Conservation (phyloP, 164 flowering plant species). For the Magnolia kwangsiensis region DNA sequence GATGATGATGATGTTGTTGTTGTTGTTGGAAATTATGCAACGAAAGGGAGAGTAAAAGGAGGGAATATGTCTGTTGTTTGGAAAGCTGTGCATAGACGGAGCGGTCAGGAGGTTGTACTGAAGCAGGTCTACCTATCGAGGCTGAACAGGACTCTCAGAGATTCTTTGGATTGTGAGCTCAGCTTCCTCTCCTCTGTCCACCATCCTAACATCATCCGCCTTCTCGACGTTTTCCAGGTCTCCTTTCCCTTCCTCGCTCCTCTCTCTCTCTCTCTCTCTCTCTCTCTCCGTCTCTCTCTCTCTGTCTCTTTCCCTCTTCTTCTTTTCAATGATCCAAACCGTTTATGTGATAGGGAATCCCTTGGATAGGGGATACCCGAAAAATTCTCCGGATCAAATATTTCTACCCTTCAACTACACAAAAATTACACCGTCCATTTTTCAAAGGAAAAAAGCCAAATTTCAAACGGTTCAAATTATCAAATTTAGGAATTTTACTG, state of each 20-base stretch:
- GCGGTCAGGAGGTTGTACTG: constrained; percentile 46
- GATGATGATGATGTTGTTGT: background rate
- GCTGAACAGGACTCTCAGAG: constrained; percentile 40
- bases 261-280: background rate
- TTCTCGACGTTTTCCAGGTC: constrained; percentile 48
- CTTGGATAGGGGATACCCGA: no score
- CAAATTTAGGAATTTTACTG: no score
- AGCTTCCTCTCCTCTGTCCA: constrained; percentile 49
- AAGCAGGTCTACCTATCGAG: constrained; percentile 49
- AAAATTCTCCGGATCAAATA: no score
- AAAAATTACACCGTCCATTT: no score
- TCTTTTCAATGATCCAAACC: background rate
- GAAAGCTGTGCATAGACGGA: constrained; percentile 41
- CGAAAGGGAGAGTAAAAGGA: constrained; percentile 33
- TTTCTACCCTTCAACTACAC: no score
- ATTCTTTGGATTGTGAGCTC: constrained; percentile 58
- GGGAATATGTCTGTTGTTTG: constrained; percentile 43
- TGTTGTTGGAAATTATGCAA: constrained; percentile 28
- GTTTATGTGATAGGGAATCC: no score
- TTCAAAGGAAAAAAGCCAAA: no score
- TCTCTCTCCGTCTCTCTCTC: no score
- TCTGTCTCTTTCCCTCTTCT: background rate
- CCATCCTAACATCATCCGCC: constrained; percentile 71
- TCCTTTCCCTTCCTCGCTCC: background rate
- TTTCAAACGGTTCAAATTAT: no score